Evolutionary conservation across 306 rosid species (phyloP), one percentile per base, ranked within the genome.

Genomic region (Castanospermum australe): DNA sequence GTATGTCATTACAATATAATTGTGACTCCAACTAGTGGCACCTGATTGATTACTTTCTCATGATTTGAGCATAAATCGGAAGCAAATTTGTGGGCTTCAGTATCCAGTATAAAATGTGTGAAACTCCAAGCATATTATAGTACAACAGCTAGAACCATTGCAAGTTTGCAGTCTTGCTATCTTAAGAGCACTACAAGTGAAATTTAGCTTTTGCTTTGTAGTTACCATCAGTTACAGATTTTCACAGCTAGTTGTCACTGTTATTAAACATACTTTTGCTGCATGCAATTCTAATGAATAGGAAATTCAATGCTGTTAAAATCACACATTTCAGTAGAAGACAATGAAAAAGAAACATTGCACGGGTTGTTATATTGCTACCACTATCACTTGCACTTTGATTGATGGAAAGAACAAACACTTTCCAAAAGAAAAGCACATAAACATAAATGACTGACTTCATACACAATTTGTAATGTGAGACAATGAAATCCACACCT

Each of bases 181-280:
- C n/a, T n/a, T n/a, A n/a, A n/a, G n/a, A n/a, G n/a, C n/a, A n/a
- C n/a, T n/a, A n/a, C n/a, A 24, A 39, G 14, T 41, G 25, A 44
- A 24, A 57, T 56, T 25, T 73, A 56, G 67, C 67, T 56, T 70
- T 55, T 24, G 41, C 13, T 52, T 20, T 39, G 15, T 10, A 59
- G 44, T n/a, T 75, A 30, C 60, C 70, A 59, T 60, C 70, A 75
- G 59, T 44, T 59, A 57, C 56, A 38, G 18, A 57, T 41, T 15
- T 39, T 55, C 66, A 54, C 21, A 55, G 55, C 39, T 36, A 72
- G 38, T 36, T 2, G 1, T 22, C 54, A 56, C 18, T 55, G 51
- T 52, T 33, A 72, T 55, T 38, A 36, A 10, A 65, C 52, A 64
- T 20, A 39, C 68, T 24, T 57, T 57, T 56, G 30, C 12, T 60